These are phyloP conservation scores for Wickerhamiella siamensis DNA, from an alignment of 805 yeast genomes.

Conservation along the genomic window DNA sequence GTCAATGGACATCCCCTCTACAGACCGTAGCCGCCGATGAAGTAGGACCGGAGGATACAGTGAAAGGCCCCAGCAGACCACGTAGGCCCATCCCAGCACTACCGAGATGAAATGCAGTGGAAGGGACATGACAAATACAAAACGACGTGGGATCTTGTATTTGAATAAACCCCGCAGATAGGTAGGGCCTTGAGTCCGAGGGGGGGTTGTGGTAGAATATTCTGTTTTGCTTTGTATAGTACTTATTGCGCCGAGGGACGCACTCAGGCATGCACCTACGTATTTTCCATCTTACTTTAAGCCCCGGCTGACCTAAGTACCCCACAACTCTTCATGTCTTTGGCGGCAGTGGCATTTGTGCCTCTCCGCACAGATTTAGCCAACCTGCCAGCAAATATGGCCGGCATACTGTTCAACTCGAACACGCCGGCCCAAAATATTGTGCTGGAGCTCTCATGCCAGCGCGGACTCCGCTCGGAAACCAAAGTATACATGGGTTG, in stretches of 20 bases:
- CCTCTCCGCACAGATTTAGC: slow-evolving; percentile 37
- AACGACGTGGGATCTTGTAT: too few relatives aligned
- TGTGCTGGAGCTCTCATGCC: slow-evolving; percentile 34
- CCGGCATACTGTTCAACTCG: slow-evolving; percentile 35
- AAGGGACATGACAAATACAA: background rate
- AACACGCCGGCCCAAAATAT: slow-evolving; percentile 43
- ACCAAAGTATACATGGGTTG: slow-evolving; percentile 40
- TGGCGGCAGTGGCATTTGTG: slow-evolving; percentile 24
- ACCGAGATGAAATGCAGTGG: slow-evolving; percentile 4
- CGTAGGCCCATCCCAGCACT: slow-evolving; percentile 20
- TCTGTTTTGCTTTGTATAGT: too few relatives aligned
- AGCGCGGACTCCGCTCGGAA: slow-evolving; percentile 15
- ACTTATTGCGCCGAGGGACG: too few relatives aligned
- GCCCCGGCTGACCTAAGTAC: too few relatives aligned
- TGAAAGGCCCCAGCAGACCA: slow-evolving; percentile 25
- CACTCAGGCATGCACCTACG: too few relatives aligned
- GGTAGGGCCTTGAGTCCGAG: too few relatives aligned
- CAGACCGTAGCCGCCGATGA: slow-evolving; percentile 21
- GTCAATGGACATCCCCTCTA: slow-evolving; percentile 27
- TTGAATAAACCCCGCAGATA: too few relatives aligned
- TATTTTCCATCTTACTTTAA: too few relatives aligned
- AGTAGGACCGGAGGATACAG: slow-evolving; percentile 27
- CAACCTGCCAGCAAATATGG: slow-evolving; percentile 38
- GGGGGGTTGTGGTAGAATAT: too few relatives aligned
- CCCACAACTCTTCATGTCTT: slow-evolving; percentile 14